Evolutionary conservation across 2,329 filamentous ascomycete genomes (phyloP).

Genomic region (Colletotrichum sp.): DNA sequence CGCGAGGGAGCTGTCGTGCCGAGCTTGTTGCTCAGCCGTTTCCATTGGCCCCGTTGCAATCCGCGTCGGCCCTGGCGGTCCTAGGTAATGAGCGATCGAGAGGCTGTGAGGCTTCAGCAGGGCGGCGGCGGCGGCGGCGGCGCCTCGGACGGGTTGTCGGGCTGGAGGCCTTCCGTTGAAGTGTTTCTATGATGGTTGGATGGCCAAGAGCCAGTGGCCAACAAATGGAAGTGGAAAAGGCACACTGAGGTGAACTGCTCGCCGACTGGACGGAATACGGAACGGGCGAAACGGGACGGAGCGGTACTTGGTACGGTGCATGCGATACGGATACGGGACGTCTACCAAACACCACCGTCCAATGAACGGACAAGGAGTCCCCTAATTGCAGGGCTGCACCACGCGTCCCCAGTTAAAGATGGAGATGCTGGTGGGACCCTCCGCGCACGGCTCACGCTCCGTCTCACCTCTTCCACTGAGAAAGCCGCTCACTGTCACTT

Average conservation of each 20-base stretch:
- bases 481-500: background rate
- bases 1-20: background rate
- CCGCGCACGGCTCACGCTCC: background rate
- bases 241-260: background rate
- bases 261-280: background rate
- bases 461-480: background rate
- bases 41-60: background rate
- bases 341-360: background rate
- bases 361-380: background rate
- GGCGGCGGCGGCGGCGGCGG: background rate
- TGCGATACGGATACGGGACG: background rate
- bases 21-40: background rate
- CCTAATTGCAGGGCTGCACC: slow-evolving; percentile 10
- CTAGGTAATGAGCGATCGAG: background rate
- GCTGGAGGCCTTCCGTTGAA: background rate
- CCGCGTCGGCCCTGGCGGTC: background rate
- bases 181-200: background rate
- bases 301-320: background rate
- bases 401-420: background rate
- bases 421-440: background rate
- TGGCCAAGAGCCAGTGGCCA: background rate
- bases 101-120: background rate
- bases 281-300: background rate
- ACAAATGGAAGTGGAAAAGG: background rate
- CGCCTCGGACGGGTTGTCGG: background rate